phyloP scores from a whole-genome alignment of 2,329 filamentous ascomycete genomes.

The Mollisia scopiformis region DNA sequence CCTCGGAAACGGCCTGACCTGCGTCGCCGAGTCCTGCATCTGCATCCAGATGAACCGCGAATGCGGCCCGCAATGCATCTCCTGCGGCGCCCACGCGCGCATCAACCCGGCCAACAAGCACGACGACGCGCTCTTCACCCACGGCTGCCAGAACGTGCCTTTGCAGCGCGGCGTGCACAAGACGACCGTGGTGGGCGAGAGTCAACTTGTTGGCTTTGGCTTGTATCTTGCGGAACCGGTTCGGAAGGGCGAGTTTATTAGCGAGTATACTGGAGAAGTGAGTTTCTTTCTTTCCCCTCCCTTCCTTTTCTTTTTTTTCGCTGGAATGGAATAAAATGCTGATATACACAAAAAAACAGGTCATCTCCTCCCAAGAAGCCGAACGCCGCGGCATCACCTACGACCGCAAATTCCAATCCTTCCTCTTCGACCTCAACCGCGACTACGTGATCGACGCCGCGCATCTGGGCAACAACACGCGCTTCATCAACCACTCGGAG shows the following conservation, averaged over 20 bases:
- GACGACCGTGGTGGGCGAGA: slow-evolving; percentile 69
- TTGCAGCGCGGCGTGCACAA: slow-evolving; percentile 71
- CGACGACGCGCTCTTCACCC: slow-evolving; percentile 56
- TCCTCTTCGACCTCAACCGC: slow-evolving; percentile 56
- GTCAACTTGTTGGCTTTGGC: slow-evolving; percentile 75
- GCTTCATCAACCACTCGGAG: slow-evolving; percentile 81
- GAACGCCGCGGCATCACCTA: slow-evolving; percentile 39
- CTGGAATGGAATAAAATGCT: too few species aligned
- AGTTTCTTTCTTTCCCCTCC: not conserved
- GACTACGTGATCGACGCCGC: slow-evolving; percentile 67
- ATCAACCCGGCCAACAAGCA: slow-evolving; percentile 70
- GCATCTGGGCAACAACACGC: slow-evolving; percentile 76
- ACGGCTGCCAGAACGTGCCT: slow-evolving; percentile 71
- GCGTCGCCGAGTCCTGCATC: slow-evolving; percentile 64
- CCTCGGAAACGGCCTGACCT: slow-evolving; percentile 60
- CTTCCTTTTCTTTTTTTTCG: too few species aligned
- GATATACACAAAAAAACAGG: slow-evolving; percentile 40
- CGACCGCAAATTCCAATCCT: slow-evolving; percentile 41
- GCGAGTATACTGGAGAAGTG: slow-evolving; percentile 81
- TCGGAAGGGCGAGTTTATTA: slow-evolving; percentile 68
- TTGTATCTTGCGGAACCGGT: slow-evolving; percentile 60
- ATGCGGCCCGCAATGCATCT: slow-evolving; percentile 76
- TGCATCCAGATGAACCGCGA: slow-evolving; percentile 76
- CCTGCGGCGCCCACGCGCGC: slow-evolving; percentile 70
- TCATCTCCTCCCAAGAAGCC: slow-evolving; percentile 50